Conservation (phyloP, 2,329 filamentous ascomycete species). For the Zymoseptoria brevis region DNA sequence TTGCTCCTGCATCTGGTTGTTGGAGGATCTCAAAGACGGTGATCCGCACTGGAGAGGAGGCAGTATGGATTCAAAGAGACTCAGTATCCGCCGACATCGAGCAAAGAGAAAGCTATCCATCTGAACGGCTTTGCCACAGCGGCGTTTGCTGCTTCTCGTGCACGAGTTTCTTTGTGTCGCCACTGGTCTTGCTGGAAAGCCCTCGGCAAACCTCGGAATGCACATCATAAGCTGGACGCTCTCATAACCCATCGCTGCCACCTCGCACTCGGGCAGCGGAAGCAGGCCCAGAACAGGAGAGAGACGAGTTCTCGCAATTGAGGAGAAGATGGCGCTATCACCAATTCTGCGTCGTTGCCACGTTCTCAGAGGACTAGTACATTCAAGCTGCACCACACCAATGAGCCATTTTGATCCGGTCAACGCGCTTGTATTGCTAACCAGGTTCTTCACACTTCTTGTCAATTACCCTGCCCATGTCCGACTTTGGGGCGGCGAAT, state of each 20-base stretch:
- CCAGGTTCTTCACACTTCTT: too few relatives aligned
- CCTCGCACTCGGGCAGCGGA: too few relatives aligned
- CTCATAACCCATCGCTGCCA: too few relatives aligned
- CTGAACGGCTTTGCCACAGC: constrained; percentile 35
- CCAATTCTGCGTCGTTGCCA: too few relatives aligned
- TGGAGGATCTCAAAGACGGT: constrained; percentile 41
- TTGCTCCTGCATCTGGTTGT: constrained; percentile 38
- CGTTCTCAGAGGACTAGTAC: too few relatives aligned
- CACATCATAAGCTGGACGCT: too few relatives aligned
- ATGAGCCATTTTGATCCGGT: too few relatives aligned
- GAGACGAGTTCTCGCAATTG: too few relatives aligned
- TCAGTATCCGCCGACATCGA: constrained; percentile 50
- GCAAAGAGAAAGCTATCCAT: constrained; percentile 43
- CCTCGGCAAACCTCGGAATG: background rate
- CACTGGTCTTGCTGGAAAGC: background rate
- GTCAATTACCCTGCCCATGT: background rate
- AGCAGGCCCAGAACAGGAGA: too few relatives aligned
- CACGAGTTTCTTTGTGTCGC: background rate
- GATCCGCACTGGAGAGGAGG: constrained; percentile 37
- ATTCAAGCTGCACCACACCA: too few relatives aligned
- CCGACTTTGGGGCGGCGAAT: background rate
- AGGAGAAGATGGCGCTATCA: too few relatives aligned
- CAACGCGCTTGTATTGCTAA: too few relatives aligned
- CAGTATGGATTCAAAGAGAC: constrained; percentile 53
- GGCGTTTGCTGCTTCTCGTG: background rate